phyloP scores from a whole-genome alignment of 352 stramenopile genomes.

The Phytophthora podocarpi region DNA sequence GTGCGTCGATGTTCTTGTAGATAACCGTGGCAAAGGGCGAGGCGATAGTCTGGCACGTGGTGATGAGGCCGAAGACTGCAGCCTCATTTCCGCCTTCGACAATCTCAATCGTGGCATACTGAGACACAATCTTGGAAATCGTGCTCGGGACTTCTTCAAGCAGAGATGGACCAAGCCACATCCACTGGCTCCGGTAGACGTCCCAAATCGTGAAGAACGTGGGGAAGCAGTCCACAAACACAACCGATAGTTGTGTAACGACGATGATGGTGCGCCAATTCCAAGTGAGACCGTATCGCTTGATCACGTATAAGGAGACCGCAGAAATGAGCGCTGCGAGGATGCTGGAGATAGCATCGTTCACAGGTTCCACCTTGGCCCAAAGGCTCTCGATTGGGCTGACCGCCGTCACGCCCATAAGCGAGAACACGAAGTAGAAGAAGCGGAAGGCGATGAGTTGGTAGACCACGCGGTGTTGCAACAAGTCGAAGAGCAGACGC shows the following conservation, averaged over 20 bases:
- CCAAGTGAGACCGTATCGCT: conserved; percentile 46
- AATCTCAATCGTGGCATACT: conserved; percentile 55
- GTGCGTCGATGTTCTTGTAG: conserved; percentile 54
- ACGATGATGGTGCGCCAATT: conserved; percentile 51
- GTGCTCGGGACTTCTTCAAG: conserved; percentile 41
- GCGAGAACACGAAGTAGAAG: conserved; percentile 46
- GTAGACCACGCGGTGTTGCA: conserved; percentile 53
- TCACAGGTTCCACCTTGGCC: conserved; percentile 50
- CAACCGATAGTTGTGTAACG: conserved; percentile 38
- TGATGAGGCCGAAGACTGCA: conserved; percentile 52
- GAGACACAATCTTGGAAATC: conserved; percentile 48
- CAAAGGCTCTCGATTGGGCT: conserved; percentile 41
- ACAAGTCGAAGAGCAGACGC: conserved; percentile 42
- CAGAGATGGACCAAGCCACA: conserved; percentile 57
- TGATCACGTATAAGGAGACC: conserved; percentile 35
- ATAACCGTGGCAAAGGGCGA: conserved; percentile 49
- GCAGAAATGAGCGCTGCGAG: conserved; percentile 38
- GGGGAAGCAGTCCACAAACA: conserved; percentile 46
- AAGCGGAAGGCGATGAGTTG: conserved; percentile 54
- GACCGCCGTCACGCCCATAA: conserved; percentile 39
- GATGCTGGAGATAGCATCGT: conserved; percentile 38
- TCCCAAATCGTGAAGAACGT: conserved; percentile 59
- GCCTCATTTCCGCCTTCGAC: conserved; percentile 52
- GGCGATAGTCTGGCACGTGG: conserved; percentile 45
- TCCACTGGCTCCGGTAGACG: conserved; percentile 56